These are phyloP conservation scores for Clavispora carvajalis DNA, from an alignment of 805 yeast species.

Conservation along the genomic window DNA sequence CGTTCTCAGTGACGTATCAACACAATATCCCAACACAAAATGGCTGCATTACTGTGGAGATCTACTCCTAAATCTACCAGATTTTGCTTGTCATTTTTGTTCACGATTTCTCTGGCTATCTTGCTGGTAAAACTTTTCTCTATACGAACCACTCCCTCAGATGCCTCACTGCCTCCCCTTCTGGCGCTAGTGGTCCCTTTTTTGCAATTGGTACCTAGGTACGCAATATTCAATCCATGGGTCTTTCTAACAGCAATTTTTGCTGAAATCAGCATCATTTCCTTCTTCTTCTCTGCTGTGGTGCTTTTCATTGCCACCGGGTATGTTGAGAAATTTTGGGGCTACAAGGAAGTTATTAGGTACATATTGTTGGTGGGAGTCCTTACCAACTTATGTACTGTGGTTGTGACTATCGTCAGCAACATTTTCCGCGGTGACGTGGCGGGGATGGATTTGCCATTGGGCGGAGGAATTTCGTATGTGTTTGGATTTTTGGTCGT, in stretches of 20 bases:
- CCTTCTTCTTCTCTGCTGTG: conserved; percentile 35
- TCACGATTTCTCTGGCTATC: conserved; percentile 36
- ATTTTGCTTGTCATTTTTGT: conserved; percentile 25
- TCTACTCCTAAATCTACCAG: conserved; percentile 43
- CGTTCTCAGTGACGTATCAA: background rate
- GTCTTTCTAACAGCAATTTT: conserved; percentile 59
- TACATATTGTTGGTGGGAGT: conserved; percentile 51
- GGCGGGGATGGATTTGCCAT: conserved; percentile 37
- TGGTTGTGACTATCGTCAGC: conserved; percentile 35
- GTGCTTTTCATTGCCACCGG: conserved; percentile 37
- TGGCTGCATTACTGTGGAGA: conserved; percentile 15
- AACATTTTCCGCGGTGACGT: conserved; percentile 32
- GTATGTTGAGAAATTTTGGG: conserved; percentile 52
- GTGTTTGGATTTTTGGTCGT: conserved; percentile 53
- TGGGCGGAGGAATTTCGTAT: conserved; percentile 49
- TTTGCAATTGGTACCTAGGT: conserved; percentile 60
- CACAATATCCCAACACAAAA: background rate
- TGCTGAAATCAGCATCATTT: conserved; percentile 49
- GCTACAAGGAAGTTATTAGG: conserved; percentile 41
- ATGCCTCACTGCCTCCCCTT: background rate
- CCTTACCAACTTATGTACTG: conserved; percentile 50
- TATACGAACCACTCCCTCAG: background rate
- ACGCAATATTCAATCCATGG: conserved; percentile 56
- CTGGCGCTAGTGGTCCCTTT: conserved; percentile 47
- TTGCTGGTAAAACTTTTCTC: conserved; percentile 36